Evolutionary conservation across 2,329 filamentous ascomycete species (phyloP).

Genomic region (Chaetomium strumarium): DNA sequence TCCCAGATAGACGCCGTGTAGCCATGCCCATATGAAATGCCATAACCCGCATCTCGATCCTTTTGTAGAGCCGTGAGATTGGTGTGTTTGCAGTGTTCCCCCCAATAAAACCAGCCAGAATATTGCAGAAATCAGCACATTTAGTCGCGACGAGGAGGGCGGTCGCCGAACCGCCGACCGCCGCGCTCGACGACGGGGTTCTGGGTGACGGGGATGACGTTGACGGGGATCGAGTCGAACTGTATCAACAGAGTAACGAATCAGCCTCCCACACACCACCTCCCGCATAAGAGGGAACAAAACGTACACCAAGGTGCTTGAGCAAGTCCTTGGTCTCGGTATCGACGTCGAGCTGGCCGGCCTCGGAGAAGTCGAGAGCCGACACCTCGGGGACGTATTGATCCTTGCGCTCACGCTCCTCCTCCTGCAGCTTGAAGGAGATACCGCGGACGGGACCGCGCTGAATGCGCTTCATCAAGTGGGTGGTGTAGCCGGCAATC

Average conservation of each 20-base stretch:
- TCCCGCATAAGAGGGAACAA: background rate
- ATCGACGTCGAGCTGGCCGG: conserved; percentile 90
- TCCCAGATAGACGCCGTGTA: conserved; percentile 51
- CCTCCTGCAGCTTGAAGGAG: conserved; percentile 99
- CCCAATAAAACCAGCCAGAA: conserved; percentile 9
- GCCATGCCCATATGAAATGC: conserved; percentile 40
- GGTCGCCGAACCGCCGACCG: conserved; percentile 41
- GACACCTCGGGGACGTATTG: conserved; percentile 99
- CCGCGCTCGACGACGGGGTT: conserved; percentile 77
- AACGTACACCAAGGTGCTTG: conserved; percentile 96
- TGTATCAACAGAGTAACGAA: conserved; percentile 33
- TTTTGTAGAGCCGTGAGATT: conserved; percentile 17
- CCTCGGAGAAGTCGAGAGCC: conserved; percentile 95
- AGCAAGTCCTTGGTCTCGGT: conserved; percentile 97
- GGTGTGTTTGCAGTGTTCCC: background rate
- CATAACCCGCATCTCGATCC: conserved; percentile 25
- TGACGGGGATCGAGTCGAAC: conserved; percentile 98
- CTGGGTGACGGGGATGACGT: conserved; percentile 85
- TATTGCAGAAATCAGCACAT: conserved; percentile 14
- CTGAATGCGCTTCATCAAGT: conserved; percentile 99
- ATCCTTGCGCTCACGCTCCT: conserved; percentile 99
- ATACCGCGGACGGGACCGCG: conserved; percentile 98
- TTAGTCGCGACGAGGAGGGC: conserved; percentile 44
- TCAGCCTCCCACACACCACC: conserved; percentile 5
- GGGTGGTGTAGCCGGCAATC: conserved; percentile 98